Evolutionary conservation across 2,329 filamentous ascomycete genomes (phyloP), one percentile per base, ranked within the genome.

Genomic region (Colletotrichum sp.): DNA sequence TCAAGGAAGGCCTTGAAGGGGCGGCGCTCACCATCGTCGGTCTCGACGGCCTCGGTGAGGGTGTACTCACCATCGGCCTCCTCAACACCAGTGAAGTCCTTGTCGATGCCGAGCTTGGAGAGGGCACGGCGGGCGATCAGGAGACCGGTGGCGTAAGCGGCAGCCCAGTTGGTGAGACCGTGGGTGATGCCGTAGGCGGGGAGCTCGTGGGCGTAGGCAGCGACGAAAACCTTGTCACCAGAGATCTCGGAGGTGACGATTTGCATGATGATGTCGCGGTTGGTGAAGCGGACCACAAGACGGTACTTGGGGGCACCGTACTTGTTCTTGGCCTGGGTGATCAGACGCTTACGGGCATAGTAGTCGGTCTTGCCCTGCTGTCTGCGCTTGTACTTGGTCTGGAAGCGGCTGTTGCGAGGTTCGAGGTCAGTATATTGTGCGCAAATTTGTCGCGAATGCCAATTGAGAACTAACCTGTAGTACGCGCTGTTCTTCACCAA

Each of bases 281-380:
- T 98, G 92, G 95, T 98, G 94, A 98, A 98, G 88, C 97, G 97
- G 87, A 99, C 95, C 82, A 99, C 97, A 86, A 99, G 94, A 86
- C 97, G 95, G 94, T 99, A 99, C 93, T 99, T 99, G 90, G 97
- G 97, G 80, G 97, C 95, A 91, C 98, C 98, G 95, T 99, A 99
- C 95, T 99, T 99, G 95, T 99, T 99, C 95, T 99, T 99, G 91
- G 97, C 97, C 93, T 99, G 97, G 91, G 95, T 96, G 92, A 99
- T 97, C 89, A 99, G 93, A 86, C 97, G 95, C 95, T 99, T 99
- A 89, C 97, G 96, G 87, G 97, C 97, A 89, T 98, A 99, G 95
- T 99, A 99, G 89, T 99, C 97, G 91, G 97, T 99, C 95, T 99
- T 99, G 87, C 97, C 97, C 85, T 94, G 87, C 82, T 95, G 93